phyloP scores from a whole-genome alignment of 1,284 basidiomycete genomes.

The Marasmius sp. region DNA sequence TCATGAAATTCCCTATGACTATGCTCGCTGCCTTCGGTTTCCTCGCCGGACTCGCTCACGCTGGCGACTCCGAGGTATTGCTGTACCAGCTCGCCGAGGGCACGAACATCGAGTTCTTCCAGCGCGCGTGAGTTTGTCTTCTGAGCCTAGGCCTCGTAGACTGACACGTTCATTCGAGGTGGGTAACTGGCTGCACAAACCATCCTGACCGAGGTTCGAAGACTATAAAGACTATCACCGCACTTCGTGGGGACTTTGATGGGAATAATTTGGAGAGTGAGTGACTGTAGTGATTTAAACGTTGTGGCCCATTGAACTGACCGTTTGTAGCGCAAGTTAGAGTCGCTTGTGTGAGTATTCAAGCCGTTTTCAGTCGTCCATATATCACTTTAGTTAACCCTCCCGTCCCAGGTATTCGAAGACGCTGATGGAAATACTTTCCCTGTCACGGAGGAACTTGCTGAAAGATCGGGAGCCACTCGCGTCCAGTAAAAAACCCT shows the following conservation, averaged over 20 bases:
- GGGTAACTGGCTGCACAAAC: neutral
- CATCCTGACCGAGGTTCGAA: neutral
- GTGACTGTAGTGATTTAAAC: neutral
- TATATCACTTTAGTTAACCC: neutral
- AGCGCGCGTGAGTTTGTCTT: too few species aligned
- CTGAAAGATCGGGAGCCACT: neutral
- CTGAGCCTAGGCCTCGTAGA: too few species aligned
- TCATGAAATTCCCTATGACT: too few species aligned
- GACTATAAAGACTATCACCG: neutral
- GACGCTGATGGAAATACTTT: neutral
- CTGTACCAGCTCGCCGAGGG: too few species aligned
- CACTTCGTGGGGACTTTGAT: neutral
- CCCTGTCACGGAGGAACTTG: neutral
- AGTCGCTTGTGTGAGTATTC: neutral
- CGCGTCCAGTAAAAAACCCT: neutral
- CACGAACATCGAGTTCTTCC: too few species aligned
- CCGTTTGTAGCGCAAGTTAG: neutral
- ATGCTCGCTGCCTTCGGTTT: too few species aligned
- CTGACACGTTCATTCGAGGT: neutral
- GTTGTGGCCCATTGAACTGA: neutral
- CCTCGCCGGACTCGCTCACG: too few species aligned
- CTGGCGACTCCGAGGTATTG: too few species aligned
- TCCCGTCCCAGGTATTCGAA: neutral
- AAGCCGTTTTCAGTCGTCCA: neutral
- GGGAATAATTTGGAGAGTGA: neutral